phyloP scores from a whole-genome alignment of 2,329 filamentous ascomycete species.

The Alternaria sp. region DNA sequence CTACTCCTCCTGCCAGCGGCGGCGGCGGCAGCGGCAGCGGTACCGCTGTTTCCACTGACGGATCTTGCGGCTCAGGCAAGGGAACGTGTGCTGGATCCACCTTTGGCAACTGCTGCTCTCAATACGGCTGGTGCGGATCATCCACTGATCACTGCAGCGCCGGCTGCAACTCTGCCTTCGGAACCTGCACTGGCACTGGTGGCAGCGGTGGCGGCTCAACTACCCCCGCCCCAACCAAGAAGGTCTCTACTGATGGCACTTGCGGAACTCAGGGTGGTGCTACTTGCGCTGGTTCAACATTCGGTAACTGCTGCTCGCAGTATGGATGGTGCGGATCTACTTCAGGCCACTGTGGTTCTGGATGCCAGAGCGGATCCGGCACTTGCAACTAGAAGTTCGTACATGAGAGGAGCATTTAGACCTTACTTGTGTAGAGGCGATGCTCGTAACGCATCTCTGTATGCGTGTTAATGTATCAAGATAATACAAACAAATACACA shows the following conservation, averaged over 20 bases:
- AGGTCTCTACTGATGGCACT: slow-evolving; percentile 16
- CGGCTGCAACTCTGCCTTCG: slow-evolving; percentile 43
- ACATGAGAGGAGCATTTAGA: neutral
- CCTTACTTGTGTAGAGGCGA: neutral
- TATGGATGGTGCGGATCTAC: slow-evolving; percentile 22
- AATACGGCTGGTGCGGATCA: slow-evolving; percentile 51
- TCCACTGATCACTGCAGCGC: slow-evolving; percentile 38
- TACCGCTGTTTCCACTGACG: slow-evolving; percentile 23
- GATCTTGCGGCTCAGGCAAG: slow-evolving; percentile 28
- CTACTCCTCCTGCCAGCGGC: slow-evolving; percentile 15
- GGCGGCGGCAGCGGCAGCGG: slow-evolving; percentile 27
- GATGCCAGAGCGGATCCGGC: slow-evolving; percentile 19
- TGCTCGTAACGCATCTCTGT: neutral
- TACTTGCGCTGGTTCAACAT: slow-evolving; percentile 15
- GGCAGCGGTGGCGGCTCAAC: neutral
- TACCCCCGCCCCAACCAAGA: neutral
- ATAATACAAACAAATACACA: neutral
- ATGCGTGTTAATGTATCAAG: neutral
- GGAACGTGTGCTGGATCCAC: slow-evolving; percentile 35
- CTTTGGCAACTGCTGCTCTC: slow-evolving; percentile 56
- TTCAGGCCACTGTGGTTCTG: slow-evolving; percentile 13
- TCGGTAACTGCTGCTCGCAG: slow-evolving; percentile 20
- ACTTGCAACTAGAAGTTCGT: slow-evolving; percentile 26
- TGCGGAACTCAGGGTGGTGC: slow-evolving; percentile 13
- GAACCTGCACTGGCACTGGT: slow-evolving; percentile 24